Conservation (phyloP, 1,284 basidiomycete species). For the Puccinia hordei region DNA sequence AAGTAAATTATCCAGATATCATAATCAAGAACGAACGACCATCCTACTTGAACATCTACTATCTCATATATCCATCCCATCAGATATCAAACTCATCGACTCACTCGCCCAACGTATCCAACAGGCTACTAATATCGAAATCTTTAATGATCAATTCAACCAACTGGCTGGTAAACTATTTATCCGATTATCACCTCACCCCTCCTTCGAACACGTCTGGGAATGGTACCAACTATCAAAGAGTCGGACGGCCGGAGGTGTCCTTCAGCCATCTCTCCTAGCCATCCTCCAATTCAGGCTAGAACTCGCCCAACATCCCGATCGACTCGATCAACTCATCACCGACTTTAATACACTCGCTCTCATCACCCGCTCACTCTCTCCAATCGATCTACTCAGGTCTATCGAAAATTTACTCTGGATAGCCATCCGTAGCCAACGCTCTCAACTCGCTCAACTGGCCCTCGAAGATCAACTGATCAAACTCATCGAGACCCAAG, state of each 20-base stretch:
- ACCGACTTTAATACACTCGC: not conserved
- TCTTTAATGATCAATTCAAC: not conserved
- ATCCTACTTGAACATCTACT: slow-evolving; percentile 14
- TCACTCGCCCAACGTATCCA: slow-evolving; percentile 12
- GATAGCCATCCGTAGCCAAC: not conserved
- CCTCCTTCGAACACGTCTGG: slow-evolving; percentile 13
- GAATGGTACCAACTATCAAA: slow-evolving; percentile 38
- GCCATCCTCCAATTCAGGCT: not conserved
- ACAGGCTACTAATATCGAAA: slow-evolving; percentile 18
- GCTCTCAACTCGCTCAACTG: not conserved
- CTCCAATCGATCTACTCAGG: not conserved
- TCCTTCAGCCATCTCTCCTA: not conserved
- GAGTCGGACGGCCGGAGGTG: not conserved
- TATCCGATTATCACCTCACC: not conserved
- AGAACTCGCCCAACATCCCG: not conserved
- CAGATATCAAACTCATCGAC: not conserved
- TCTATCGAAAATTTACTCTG: not conserved
- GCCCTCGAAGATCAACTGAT: not conserved
- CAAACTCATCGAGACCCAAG: too few relatives aligned
- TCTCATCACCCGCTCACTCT: not conserved
- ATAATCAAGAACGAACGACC: not conserved
- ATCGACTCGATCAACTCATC: not conserved
- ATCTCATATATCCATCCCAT: not conserved
- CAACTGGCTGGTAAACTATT: slow-evolving; percentile 22
- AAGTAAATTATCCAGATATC: not conserved